Conservation (phyloP, 2,329 filamentous ascomycete genomes). For the Aspergillus novofumigatus region DNA sequence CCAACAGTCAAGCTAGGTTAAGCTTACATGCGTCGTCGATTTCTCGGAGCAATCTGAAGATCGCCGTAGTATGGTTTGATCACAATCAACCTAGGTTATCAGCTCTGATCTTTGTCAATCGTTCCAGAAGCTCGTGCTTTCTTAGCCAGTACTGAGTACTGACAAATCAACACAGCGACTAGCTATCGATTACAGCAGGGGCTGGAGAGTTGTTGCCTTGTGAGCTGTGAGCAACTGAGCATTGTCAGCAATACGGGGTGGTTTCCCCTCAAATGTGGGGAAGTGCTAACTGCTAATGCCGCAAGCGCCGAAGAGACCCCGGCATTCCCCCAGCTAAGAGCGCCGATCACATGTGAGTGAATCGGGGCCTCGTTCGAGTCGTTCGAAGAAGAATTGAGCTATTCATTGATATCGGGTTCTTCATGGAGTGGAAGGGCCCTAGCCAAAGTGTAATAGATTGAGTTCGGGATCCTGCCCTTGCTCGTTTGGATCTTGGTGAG, state of each 20-base stretch:
- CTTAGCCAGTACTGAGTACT: neutral
- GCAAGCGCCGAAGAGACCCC: neutral
- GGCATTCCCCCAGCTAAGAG: neutral
- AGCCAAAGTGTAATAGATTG: neutral
- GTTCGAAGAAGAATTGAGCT: neutral
- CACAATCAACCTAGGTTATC: neutral
- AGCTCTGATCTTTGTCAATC: neutral
- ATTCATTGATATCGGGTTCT: neutral
- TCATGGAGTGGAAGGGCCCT: neutral
- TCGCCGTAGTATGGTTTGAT: neutral
- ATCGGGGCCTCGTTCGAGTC: neutral
- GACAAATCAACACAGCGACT: neutral
- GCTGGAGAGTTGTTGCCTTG: neutral
- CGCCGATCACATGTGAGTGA: neutral
- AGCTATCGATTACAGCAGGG: neutral
- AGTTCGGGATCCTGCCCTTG: neutral
- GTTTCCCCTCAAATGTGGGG: neutral
- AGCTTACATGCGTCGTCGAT: neutral
- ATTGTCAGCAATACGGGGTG: neutral
- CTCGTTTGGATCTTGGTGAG: neutral
- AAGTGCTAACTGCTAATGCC: neutral
- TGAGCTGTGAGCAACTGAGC: neutral
- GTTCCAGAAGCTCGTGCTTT: neutral
- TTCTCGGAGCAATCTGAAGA: neutral
- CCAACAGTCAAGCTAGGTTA: neutral